Conservation (phyloP, 352 stramenopile genomes). For the Phytophthora cryptogea region DNA sequence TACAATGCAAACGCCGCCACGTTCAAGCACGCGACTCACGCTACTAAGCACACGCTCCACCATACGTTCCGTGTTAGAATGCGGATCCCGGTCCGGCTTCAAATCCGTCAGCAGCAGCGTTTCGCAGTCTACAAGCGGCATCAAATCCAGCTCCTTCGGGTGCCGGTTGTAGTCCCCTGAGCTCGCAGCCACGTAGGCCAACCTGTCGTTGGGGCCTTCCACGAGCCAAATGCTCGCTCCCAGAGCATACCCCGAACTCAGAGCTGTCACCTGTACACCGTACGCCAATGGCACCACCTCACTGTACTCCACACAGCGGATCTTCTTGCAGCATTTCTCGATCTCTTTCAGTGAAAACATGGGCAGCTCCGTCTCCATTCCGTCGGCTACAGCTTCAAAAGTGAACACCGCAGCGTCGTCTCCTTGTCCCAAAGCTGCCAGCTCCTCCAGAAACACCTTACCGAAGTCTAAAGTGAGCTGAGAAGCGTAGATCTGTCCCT, state of each 20-base stretch:
- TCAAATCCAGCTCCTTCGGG: slow-evolving; percentile 80
- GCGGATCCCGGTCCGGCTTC: slow-evolving; percentile 73
- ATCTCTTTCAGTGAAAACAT: slow-evolving; percentile 61
- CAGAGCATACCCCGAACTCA: slow-evolving; percentile 79
- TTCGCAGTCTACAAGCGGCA: slow-evolving; percentile 77
- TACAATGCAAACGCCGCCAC: slow-evolving; percentile 72
- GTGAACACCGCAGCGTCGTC: slow-evolving; percentile 27
- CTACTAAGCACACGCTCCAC: slow-evolving; percentile 69
- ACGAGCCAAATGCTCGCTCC: slow-evolving; percentile 76
- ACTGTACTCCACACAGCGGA: slow-evolving; percentile 65
- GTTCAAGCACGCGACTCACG: slow-evolving; percentile 64
- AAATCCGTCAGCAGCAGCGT: slow-evolving; percentile 80
- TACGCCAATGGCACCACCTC: slow-evolving; percentile 65
- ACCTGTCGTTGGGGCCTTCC: slow-evolving; percentile 63
- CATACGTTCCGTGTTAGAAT: slow-evolving; percentile 69
- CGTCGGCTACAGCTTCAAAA: slow-evolving; percentile 31
- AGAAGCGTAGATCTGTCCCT: slow-evolving; percentile 74
- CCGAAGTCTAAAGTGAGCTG: slow-evolving; percentile 73
- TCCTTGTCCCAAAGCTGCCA: slow-evolving; percentile 36
- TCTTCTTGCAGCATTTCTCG: slow-evolving; percentile 41
- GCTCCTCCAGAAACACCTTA: slow-evolving; percentile 70
- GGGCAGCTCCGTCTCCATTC: slow-evolving; percentile 24
- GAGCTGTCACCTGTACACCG: slow-evolving; percentile 66
- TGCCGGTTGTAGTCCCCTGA: slow-evolving; percentile 87
- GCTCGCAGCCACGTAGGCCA: slow-evolving; percentile 77